Conservation (phyloP, 2,329 filamentous ascomycete species). For the Aspergillus bombycis region DNA sequence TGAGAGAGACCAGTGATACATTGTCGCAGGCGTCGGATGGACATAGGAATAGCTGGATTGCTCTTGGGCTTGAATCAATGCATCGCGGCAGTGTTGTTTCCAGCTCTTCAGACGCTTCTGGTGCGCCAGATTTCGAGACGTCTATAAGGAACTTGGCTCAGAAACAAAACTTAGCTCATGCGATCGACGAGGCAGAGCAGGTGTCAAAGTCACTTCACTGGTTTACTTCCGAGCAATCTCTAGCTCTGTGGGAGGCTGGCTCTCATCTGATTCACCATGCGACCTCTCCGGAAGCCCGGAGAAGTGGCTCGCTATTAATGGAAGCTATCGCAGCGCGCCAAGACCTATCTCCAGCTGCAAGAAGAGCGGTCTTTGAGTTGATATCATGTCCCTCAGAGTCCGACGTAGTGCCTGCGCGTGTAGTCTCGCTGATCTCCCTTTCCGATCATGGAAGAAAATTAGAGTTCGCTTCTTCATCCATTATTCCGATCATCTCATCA, state of each 20-base stretch:
- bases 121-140: slow-evolving; percentile 42
- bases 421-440: slow-evolving; percentile 43
- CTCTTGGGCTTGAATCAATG: slow-evolving; percentile 44
- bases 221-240: slow-evolving; percentile 44
- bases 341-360: slow-evolving; percentile 41
- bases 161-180: slow-evolving; percentile 37
- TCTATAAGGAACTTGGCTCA: slow-evolving; percentile 40
- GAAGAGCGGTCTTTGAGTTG: slow-evolving; percentile 39
- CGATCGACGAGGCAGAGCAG: slow-evolving; percentile 43
- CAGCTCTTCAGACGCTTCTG: slow-evolving; percentile 42
- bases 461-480: slow-evolving; percentile 43
- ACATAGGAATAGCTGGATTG: slow-evolving; percentile 36
- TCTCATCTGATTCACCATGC: slow-evolving; percentile 42
- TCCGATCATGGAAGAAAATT: slow-evolving; percentile 49
- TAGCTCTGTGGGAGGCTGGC: slow-evolving; percentile 44
- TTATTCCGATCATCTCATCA: slow-evolving; percentile 43
- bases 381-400: slow-evolving; percentile 38
- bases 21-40: slow-evolving; percentile 35
- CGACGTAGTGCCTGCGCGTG: slow-evolving; percentile 42
- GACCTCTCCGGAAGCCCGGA: slow-evolving; percentile 40
- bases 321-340: slow-evolving; percentile 43
- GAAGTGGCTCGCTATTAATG: slow-evolving; percentile 38
- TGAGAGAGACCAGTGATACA: slow-evolving; percentile 36
- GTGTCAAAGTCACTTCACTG: slow-evolving; percentile 37
- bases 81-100: slow-evolving; percentile 45